Conservation (phyloP, 345 rosid species). For the Jatropha curcas region DNA sequence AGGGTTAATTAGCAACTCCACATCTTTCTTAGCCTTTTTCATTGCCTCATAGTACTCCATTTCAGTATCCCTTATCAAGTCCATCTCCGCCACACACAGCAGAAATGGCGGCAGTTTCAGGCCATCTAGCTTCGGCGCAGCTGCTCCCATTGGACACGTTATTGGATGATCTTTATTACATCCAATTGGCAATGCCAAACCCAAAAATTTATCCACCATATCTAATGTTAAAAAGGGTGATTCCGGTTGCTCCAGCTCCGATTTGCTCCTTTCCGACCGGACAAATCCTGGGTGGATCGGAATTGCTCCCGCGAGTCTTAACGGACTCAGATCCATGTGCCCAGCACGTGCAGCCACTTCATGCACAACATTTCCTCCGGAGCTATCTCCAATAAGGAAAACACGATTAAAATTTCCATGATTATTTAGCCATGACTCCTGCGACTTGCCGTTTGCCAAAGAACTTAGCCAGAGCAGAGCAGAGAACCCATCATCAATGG, state of each 20-base stretch:
- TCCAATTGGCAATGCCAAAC: constrained; percentile 45
- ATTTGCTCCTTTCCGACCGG: constrained; percentile 52
- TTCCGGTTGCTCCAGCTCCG: constrained; percentile 58
- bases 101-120: constrained; percentile 53
- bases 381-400: constrained; percentile 39
- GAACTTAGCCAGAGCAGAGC: constrained; percentile 33
- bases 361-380: constrained; percentile 37
- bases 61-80: constrained; percentile 51
- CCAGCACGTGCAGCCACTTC: constrained; percentile 34
- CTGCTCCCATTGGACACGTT: constrained; percentile 63
- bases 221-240: constrained; percentile 56
- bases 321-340: constrained; percentile 2
- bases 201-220: constrained; percentile 62
- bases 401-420: constrained; percentile 27
- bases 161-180: constrained; percentile 52
- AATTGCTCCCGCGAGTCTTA: constrained; percentile 31
- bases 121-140: constrained; percentile 33
- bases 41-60: constrained; percentile 59
- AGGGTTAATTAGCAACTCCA: constrained; percentile 42
- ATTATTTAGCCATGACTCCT: constrained; percentile 23
- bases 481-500: constrained; percentile 27
- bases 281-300: constrained; percentile 39
- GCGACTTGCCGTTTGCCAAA: background rate
- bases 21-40: constrained; percentile 48
- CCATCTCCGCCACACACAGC: constrained; percentile 50